These are phyloP conservation scores for Crithidia brevicula DNA, from an alignment of 208 protist species.

Conservation along the genomic window DNA sequence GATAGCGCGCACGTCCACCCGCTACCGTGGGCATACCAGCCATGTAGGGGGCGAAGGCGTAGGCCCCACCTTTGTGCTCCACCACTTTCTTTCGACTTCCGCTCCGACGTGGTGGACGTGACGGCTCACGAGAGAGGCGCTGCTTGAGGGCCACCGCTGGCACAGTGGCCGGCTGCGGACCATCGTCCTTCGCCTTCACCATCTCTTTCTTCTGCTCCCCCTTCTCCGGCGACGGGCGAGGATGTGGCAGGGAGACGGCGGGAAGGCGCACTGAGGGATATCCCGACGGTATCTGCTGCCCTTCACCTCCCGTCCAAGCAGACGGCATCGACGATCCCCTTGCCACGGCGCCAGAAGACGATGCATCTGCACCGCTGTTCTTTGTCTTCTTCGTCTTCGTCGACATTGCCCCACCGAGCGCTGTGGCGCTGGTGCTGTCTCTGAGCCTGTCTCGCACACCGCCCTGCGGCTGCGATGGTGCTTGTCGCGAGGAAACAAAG, in stretches of 20 bases:
- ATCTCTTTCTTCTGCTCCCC: too few species aligned
- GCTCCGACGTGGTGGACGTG: not conserved
- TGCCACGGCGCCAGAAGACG: too few species aligned
- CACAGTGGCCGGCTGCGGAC: too few species aligned
- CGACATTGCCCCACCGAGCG: not conserved
- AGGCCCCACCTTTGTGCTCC: not conserved
- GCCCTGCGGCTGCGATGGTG: not conserved
- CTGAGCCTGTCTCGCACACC: not conserved
- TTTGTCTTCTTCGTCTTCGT: not conserved
- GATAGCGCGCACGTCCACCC: not conserved
- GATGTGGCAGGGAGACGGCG: too few species aligned
- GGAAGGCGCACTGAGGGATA: too few species aligned
- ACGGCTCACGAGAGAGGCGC: not conserved
- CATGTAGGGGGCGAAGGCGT: slow-evolving; percentile 24
- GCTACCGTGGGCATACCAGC: not conserved
- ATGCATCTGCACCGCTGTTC: not conserved
- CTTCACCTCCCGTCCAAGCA: not conserved
- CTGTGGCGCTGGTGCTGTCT: not conserved
- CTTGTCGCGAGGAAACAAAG: not conserved
- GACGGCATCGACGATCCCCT: too few species aligned
- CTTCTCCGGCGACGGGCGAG: too few species aligned
- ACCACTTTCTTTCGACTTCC: not conserved
- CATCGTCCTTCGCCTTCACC: too few species aligned
- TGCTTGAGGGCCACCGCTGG: too few species aligned
- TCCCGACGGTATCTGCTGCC: too few species aligned